Evolutionary conservation across 1,139 yeast species (phyloP).

Genomic region (Meyerozyma guilliermondii): DNA sequence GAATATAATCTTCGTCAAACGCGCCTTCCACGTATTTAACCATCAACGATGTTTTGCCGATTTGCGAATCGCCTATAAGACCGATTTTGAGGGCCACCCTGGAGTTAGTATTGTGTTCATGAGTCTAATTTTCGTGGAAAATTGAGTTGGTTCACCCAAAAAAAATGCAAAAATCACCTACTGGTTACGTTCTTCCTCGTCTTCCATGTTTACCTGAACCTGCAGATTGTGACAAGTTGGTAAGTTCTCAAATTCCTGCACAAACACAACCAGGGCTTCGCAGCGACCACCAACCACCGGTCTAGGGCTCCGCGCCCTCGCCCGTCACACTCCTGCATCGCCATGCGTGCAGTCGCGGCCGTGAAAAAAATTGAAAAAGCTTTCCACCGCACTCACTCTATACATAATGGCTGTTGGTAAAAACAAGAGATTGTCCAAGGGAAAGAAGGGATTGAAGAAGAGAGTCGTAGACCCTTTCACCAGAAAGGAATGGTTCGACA

Average conservation of each 20-base stretch:
- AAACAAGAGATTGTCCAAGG: constrained; percentile 94
- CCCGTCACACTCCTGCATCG: constrained; percentile 1
- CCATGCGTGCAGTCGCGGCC: neutral
- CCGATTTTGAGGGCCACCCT: constrained; percentile 87
- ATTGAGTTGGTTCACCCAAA: neutral
- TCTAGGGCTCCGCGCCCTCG: neutral
- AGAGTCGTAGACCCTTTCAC: constrained; percentile 93
- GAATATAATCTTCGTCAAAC: constrained; percentile 88
- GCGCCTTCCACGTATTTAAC: constrained; percentile 94
- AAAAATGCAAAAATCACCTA: constrained; percentile 17
- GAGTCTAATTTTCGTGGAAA: no score
- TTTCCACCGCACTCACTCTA: constrained; percentile 1
- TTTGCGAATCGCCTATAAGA: constrained; percentile 92
- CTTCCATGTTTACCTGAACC: constrained; percentile 7
- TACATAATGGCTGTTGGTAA: constrained; percentile 83
- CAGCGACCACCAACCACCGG: no score
- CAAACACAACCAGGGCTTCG: neutral
- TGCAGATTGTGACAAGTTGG: neutral
- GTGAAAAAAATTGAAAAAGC: constrained; percentile 2
- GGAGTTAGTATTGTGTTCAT: constrained; percentile 6
- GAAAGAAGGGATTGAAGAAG: constrained; percentile 95
- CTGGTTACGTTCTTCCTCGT: constrained; percentile 32
- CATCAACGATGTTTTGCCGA: constrained; percentile 97
- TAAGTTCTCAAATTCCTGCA: neutral
- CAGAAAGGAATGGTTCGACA: constrained; percentile 92